Conservation (phyloP, 768 basidiomycete species). For the Tricholomella constricta region DNA sequence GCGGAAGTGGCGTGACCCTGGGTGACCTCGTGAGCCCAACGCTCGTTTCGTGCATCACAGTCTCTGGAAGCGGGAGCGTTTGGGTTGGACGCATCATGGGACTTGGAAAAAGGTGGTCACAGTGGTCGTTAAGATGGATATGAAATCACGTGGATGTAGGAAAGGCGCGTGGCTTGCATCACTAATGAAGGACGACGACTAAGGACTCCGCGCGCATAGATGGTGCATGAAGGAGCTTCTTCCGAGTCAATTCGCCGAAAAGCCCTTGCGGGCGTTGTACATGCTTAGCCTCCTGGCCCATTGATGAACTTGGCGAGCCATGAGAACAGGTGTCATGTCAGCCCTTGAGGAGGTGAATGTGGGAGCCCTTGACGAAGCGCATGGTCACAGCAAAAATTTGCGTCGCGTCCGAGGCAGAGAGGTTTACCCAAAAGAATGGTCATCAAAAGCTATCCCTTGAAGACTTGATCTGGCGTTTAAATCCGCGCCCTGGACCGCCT, state of each 20-base stretch:
- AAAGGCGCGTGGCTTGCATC: background rate
- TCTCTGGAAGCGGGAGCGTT: background rate
- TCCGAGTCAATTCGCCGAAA: constrained; percentile 1
- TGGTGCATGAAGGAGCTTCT: background rate
- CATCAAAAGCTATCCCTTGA: background rate
- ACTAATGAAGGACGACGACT: background rate
- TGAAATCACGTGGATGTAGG: constrained; percentile 2
- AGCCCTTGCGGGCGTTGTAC: no score
- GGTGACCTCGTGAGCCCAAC: background rate
- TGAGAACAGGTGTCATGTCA: no score
- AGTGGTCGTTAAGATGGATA: constrained; percentile 52
- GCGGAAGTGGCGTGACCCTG: background rate
- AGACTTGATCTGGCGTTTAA: background rate
- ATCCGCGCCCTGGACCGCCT: constrained; percentile 1
- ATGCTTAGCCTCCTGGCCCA: no score
- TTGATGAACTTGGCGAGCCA: no score
- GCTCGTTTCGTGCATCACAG: background rate
- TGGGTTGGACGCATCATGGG: background rate
- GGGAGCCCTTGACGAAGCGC: no score
- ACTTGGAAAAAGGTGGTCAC: constrained; percentile 17
- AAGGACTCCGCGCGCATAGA: background rate
- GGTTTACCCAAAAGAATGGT: no score
- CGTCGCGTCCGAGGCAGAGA: background rate
- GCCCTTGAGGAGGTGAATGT: background rate
- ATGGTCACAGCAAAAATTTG: no score